A percentile compares a stretch with the other conserved stretches of the same genome.
These are phyloP conservation scores for Mesembryanthemum crystallinum DNA, from an alignment of 148 eudicot genomes.

Conservation along the genomic window DNA sequence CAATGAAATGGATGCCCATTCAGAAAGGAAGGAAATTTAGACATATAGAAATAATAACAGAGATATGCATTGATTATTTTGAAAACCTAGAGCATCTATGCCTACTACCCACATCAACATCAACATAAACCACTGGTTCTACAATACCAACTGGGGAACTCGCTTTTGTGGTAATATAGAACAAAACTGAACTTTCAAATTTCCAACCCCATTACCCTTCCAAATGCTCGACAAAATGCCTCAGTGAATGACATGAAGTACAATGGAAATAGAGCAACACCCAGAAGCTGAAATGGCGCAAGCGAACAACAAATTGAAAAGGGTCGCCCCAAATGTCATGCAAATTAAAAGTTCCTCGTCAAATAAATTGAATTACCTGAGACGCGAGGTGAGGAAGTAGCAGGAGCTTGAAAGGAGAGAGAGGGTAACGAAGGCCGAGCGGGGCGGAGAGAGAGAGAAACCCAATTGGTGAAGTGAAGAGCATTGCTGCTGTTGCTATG, in stretches of 20 bases:
- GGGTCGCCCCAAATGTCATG: not conserved
- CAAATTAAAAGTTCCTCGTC: not conserved
- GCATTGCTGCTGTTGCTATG: not conserved
- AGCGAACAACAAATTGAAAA: not conserved
- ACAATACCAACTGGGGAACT: not conserved
- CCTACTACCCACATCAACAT: not conserved
- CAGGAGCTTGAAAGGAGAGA: conserved; percentile 22
- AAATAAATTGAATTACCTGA: conserved; percentile 29
- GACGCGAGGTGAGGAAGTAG: conserved; percentile 24
- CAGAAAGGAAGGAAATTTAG: not conserved
- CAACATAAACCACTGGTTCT: not conserved
- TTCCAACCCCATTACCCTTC: not conserved
- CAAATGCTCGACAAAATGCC: conserved; percentile 20
- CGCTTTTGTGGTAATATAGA: not conserved
- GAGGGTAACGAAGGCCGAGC: conserved; percentile 19
- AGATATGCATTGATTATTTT: not conserved
- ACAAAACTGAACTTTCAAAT: not conserved
- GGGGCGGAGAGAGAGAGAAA: conserved; percentile 19
- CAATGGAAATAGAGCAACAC: not conserved
- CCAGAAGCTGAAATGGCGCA: conserved; percentile 12
- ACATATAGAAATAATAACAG: not conserved
- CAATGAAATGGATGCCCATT: not conserved
- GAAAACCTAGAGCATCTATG: not conserved
- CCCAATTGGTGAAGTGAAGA: conserved; percentile 26
- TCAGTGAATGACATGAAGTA: not conserved